Percentiles rank a stretch among this genome's conserved stretches.
These are phyloP conservation scores for Aegilops longissima DNA, from an alignment of 176 grass and related monocot genomes.

Conservation along the genomic window DNA sequence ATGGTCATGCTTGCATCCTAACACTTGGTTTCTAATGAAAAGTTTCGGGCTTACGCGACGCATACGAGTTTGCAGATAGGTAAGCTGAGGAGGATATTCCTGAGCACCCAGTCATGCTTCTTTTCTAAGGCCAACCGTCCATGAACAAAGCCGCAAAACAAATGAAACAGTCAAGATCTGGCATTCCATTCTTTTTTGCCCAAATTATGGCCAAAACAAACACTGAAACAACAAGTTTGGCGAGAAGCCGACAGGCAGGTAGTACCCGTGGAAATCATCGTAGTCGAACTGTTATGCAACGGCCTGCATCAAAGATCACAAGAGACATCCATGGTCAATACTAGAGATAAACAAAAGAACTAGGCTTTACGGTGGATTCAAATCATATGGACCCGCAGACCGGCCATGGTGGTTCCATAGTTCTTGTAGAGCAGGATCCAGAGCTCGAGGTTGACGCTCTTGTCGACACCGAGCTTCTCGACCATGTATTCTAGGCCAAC, in stretches of 20 bases:
- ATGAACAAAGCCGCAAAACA: slow-evolving; percentile 76
- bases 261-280: slow-evolving; percentile 70
- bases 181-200: neutral
- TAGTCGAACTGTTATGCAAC: slow-evolving; percentile 1
- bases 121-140: slow-evolving; percentile 76
- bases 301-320: too few species aligned
- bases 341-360: too few species aligned
- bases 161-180: neutral
- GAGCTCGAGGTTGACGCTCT: too few species aligned
- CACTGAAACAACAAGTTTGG: neutral
- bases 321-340: too few species aligned
- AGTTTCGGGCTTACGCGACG: neutral
- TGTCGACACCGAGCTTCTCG: too few species aligned
- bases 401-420: too few species aligned
- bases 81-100: slow-evolving; percentile 65
- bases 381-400: too few species aligned
- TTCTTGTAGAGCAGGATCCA: too few species aligned
- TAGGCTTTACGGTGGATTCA: too few species aligned
- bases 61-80: slow-evolving; percentile 85
- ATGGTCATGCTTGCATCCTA: neutral
- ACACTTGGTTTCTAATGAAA: neutral
- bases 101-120: slow-evolving; percentile 71
- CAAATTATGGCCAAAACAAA: neutral
- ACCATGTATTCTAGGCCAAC: too few species aligned
- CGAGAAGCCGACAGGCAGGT: neutral